A percentile compares a stretch with the other conserved stretches of the same genome.
Conservation (phyloP, 805 yeast species). For the Candida ponderosae region DNA sequence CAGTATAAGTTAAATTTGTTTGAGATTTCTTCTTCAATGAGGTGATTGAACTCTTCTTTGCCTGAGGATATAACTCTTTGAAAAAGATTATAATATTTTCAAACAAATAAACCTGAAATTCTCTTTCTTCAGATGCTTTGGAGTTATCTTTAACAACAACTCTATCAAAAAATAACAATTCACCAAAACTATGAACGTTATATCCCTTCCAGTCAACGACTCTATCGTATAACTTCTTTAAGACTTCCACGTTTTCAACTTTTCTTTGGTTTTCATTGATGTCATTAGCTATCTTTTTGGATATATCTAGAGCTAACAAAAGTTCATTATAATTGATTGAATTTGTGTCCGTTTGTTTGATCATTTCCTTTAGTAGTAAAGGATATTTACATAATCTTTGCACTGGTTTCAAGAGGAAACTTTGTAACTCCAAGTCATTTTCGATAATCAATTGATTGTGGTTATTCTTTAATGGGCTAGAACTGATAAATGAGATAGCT, state of each 20-base stretch:
- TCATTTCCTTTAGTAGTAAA: conserved; percentile 63
- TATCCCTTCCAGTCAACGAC: conserved; percentile 93
- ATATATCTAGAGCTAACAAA: conserved; percentile 57
- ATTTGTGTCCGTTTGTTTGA: conserved; percentile 50
- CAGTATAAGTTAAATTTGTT: conserved; percentile 9
- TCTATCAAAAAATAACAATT: conserved; percentile 64
- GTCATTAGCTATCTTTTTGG: conserved; percentile 76
- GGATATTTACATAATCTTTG: conserved; percentile 97
- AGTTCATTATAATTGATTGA: conserved; percentile 61
- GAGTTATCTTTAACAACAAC: conserved; percentile 59
- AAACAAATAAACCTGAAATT: conserved; percentile 83
- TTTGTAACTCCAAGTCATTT: conserved; percentile 83
- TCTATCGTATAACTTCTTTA: conserved; percentile 61
- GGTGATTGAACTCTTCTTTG: conserved; percentile 38
- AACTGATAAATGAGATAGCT: conserved; percentile 71
- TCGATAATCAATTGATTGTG: conserved; percentile 56
- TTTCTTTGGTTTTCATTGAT: conserved; percentile 93
- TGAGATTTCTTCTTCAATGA: conserved; percentile 33
- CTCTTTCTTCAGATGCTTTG: conserved; percentile 58
- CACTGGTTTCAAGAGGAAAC: conserved; percentile 86
- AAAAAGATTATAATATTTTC: conserved; percentile 62
- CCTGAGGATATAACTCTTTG: conserved; percentile 41
- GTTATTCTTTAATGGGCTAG: conserved; percentile 48
- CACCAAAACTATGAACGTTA: conserved; percentile 73
- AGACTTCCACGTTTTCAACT: conserved; percentile 72